Evolutionary conservation across 345 rosid species (phyloP).

Genomic region (Citrus glauca): DNA sequence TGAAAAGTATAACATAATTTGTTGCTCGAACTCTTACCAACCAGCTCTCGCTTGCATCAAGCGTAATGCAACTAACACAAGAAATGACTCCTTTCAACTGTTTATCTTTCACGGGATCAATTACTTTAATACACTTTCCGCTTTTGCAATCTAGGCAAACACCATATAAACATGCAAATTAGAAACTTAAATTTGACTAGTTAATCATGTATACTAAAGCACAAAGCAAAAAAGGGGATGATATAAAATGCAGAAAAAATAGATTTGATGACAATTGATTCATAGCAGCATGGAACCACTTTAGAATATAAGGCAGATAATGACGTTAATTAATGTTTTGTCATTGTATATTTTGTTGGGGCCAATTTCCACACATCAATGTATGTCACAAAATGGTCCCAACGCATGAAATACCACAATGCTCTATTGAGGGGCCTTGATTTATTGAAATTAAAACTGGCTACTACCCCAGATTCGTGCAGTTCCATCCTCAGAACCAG

Average conservation of each 20-base stretch:
- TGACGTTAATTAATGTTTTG: not conserved
- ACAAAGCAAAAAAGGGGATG: not conserved
- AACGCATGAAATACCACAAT: not conserved
- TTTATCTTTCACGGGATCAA: slow-evolving; percentile 49
- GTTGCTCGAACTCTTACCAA: slow-evolving; percentile 60
- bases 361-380: not conserved
- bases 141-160: slow-evolving; percentile 75
- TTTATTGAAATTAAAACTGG: slow-evolving; percentile 1
- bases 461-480: slow-evolving; percentile 89
- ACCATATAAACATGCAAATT: slow-evolving; percentile 7
- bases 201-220: not conserved
- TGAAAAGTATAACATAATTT: not conserved
- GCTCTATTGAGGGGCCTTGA: not conserved
- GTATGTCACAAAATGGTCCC: not conserved
- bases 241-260: not conserved
- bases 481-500: slow-evolving; percentile 98
- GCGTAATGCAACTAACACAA: slow-evolving; percentile 71
- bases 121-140: slow-evolving; percentile 68
- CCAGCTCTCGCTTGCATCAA: slow-evolving; percentile 98
- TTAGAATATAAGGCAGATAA: not conserved
- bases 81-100: slow-evolving; percentile 37
- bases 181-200: not conserved
- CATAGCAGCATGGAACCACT: not conserved
- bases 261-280: not conserved
- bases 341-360: not conserved